Evolutionary conservation across 257 asterid species (phyloP).

Genomic region (Cruciata laevipes): DNA sequence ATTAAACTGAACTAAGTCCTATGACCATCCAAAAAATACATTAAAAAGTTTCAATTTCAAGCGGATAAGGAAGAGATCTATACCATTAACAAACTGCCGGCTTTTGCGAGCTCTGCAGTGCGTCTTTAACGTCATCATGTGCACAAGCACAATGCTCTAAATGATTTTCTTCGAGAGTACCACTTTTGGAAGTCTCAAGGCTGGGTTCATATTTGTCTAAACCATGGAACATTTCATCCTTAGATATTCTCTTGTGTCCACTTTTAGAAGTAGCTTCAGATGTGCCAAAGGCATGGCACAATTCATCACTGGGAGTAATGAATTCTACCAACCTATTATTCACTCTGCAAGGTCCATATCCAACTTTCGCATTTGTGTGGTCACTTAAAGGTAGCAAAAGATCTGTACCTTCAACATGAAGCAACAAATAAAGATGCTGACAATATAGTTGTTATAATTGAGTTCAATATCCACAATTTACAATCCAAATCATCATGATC

Average conservation of each 20-base stretch:
- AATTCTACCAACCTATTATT: constrained; percentile 7
- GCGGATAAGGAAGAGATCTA: background rate
- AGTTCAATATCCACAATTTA: background rate
- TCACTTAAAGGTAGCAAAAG: constrained; percentile 21
- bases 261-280: background rate
- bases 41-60: background rate
- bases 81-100: background rate
- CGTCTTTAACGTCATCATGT: background rate
- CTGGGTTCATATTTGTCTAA: background rate
- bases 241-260: background rate
- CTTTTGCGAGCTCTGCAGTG: constrained; percentile 1
- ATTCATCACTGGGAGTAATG: background rate
- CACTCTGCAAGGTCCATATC: constrained; percentile 14
- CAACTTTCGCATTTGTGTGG: constrained; percentile 16
- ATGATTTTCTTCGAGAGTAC: background rate
- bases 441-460: background rate
- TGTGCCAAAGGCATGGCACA: background rate
- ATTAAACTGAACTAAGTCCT: background rate
- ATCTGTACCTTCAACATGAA: constrained; percentile 20
- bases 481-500: background rate
- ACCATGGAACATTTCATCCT: background rate
- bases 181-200: constrained; percentile 7
- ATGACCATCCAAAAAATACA: background rate
- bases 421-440: constrained; percentile 11
- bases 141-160: background rate